phyloP scores from a whole-genome alignment of 1,139 yeast genomes.

The Pichia norvegensis region DNA sequence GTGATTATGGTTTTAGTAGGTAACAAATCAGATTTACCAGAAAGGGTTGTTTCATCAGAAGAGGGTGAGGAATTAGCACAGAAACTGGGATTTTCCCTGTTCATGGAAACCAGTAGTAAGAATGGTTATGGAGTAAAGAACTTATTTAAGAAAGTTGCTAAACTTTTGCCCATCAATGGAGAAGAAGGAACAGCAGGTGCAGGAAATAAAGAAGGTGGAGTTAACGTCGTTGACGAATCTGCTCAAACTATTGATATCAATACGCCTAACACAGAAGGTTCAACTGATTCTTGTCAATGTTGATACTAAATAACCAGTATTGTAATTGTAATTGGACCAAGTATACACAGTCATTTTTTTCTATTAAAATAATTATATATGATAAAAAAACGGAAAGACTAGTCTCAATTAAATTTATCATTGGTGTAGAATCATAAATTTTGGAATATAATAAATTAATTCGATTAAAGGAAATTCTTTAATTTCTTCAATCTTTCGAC shows the following conservation, averaged over 20 bases:
- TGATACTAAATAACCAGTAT: conserved; percentile 5
- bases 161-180: conserved; percentile 52
- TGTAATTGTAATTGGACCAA: not conserved
- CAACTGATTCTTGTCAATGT: conserved; percentile 25
- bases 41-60: conserved; percentile 68
- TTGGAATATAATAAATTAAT: too few relatives aligned
- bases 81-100: conserved; percentile 66
- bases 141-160: conserved; percentile 84
- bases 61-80: conserved; percentile 76
- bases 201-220: not conserved
- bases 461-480: conserved; percentile 43
- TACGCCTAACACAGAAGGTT: conserved; percentile 19
- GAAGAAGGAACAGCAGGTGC: conserved; percentile 9
- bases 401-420: too few relatives aligned
- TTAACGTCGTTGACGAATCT: conserved; percentile 1
- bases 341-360: not conserved
- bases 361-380: not conserved
- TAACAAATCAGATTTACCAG: conserved; percentile 68
- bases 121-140: conserved; percentile 90
- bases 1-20: conserved; percentile 73
- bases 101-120: conserved; percentile 90
- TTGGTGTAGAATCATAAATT: too few relatives aligned
- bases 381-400: not conserved
- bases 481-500: conserved; percentile 64
- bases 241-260: conserved; percentile 28